Evolutionary conservation across 108 stramenopile species (phyloP).

Genomic region (Nitzschia sp.): DNA sequence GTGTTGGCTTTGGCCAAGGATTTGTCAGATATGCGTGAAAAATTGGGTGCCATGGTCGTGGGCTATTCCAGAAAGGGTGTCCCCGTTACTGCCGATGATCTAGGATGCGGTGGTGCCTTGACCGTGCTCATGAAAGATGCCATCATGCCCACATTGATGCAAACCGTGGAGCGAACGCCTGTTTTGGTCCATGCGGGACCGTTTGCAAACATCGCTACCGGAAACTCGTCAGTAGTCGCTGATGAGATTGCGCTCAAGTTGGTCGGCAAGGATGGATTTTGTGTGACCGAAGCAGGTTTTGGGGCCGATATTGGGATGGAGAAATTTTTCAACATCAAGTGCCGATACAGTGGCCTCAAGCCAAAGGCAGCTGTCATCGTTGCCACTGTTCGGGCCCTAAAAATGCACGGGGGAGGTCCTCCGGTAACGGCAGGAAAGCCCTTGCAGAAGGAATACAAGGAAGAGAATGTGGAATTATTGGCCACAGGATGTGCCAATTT

Average conservation of each 20-base stretch:
- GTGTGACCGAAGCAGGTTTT: constrained; percentile 98
- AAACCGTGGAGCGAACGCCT: constrained; percentile 96
- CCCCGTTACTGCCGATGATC: constrained; percentile 95
- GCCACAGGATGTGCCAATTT: constrained; percentile 87
- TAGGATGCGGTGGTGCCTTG: constrained; percentile 96
- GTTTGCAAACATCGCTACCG: constrained; percentile 97
- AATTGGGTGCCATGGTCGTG: constrained; percentile 94
- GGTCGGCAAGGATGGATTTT: constrained; percentile 92
- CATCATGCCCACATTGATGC: constrained; percentile 96
- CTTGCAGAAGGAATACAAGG: constrained; percentile 75
- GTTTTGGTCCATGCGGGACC: constrained; percentile 98
- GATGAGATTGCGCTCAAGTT: constrained; percentile 92
- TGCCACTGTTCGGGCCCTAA: constrained; percentile 97
- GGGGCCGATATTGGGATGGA: constrained; percentile 98
- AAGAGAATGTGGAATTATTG: constrained; percentile 82
- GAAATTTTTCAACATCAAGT: constrained; percentile 99
- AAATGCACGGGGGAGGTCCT: constrained; percentile 99
- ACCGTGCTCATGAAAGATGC: constrained; percentile 98
- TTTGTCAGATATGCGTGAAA: constrained; percentile 89
- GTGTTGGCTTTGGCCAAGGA: constrained; percentile 92
- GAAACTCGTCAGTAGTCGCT: constrained; percentile 95
- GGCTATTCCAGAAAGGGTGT: constrained; percentile 66
- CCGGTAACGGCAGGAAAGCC: constrained; percentile 91
- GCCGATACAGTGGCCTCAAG: constrained; percentile 84
- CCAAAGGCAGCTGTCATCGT: constrained; percentile 97